Evolutionary conservation across 306 rosid species (phyloP).

Genomic region (Carpinus viminea): DNA sequence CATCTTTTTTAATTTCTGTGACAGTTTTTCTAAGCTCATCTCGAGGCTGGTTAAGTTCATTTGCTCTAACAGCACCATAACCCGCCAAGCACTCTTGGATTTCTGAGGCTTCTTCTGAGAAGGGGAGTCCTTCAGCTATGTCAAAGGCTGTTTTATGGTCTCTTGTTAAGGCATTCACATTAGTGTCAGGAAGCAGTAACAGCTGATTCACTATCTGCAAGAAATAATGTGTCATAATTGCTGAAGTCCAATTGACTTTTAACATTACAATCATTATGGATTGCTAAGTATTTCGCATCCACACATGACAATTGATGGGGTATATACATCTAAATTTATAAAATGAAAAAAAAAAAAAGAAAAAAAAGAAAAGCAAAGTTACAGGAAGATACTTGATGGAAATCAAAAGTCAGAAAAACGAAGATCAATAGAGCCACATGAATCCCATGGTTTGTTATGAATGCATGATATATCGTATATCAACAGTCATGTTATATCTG

Average conservation of each 20-base stretch:
- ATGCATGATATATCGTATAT: background rate
- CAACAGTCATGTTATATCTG: too few species aligned
- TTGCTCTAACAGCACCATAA: conserved; percentile 63
- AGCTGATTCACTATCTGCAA: conserved; percentile 83
- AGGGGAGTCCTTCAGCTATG: conserved; percentile 75
- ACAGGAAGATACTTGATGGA: background rate
- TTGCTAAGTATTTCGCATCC: background rate
- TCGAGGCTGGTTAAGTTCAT: conserved; percentile 78
- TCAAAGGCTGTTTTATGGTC: conserved; percentile 82
- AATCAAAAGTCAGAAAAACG: background rate
- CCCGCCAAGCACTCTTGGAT: conserved; percentile 60
- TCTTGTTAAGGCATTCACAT: conserved; percentile 76
- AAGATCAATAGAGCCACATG: background rate
- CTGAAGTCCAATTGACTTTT: background rate
- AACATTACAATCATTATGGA: background rate
- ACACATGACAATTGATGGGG: background rate
- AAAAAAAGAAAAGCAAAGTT: background rate
- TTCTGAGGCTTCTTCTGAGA: conserved; percentile 59
- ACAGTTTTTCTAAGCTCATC: conserved; percentile 80
- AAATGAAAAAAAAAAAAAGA: background rate
- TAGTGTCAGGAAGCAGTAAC: conserved; percentile 56
- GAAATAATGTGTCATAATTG: conserved; percentile 14
- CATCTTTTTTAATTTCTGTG: conserved; percentile 73
- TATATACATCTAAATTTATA: background rate
- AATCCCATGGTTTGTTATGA: background rate